Conservation (phyloP, 1,139 yeast species). For the Geotrichum siamense region DNA sequence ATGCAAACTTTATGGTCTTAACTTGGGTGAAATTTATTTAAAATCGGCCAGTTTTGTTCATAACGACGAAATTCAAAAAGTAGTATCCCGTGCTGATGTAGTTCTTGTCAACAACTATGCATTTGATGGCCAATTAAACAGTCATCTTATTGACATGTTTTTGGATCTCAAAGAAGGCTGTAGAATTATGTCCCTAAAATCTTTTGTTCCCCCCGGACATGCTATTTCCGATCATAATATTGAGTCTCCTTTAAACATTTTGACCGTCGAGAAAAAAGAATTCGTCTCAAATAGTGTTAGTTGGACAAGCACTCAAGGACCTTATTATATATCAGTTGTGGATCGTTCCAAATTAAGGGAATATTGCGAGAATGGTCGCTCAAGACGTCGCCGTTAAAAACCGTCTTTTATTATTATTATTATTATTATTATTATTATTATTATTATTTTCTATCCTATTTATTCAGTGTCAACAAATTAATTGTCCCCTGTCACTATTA, state of each 20-base stretch:
- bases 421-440: too few species aligned
- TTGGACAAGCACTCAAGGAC: constrained; percentile 85
- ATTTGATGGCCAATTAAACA: constrained; percentile 66
- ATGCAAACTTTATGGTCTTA: constrained; percentile 55
- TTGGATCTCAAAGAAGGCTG: constrained; percentile 64
- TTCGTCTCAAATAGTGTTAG: constrained; percentile 72
- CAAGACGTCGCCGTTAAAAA: constrained; percentile 8
- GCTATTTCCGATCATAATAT: constrained; percentile 49
- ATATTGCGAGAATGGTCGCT: constrained; percentile 15
- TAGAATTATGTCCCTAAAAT: constrained; percentile 68
- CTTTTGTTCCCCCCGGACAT: constrained; percentile 54
- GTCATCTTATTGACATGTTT: constrained; percentile 58
- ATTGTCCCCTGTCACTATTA: too few species aligned
- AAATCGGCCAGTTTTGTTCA: constrained; percentile 64
- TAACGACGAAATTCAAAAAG: constrained; percentile 48
- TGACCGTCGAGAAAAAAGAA: constrained; percentile 56
- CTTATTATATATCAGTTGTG: constrained; percentile 71
- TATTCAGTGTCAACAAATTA: too few species aligned
- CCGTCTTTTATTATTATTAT: too few species aligned
- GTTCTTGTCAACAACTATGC: constrained; percentile 75
- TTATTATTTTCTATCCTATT: too few species aligned
- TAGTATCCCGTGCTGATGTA: constrained; percentile 59
- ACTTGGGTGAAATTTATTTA: constrained; percentile 48
- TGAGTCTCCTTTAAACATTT: constrained; percentile 47
- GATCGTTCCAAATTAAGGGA: constrained; percentile 32